Percentiles rank a stretch among this genome's conserved stretches.
Conservation (phyloP, 306 rosid genomes). For the Nissolia schottii region DNA sequence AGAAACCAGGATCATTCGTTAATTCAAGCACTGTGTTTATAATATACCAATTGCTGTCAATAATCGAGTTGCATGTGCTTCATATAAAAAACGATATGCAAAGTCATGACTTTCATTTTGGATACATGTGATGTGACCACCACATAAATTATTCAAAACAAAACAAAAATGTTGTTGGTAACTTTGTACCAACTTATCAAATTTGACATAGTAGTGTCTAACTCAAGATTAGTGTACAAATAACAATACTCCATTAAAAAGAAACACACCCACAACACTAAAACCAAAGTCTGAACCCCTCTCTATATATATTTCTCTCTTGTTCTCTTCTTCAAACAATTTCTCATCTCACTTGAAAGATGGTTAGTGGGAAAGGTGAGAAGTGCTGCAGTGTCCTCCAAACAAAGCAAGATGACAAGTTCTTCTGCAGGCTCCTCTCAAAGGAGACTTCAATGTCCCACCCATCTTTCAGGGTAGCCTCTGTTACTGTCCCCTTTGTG, state of each 20-base stretch:
- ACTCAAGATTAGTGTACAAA: too few relatives aligned
- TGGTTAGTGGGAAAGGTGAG: slow-evolving; percentile 34
- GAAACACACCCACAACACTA: too few relatives aligned
- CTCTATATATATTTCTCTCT: not conserved
- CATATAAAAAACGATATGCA: slow-evolving; percentile 11
- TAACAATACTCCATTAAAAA: too few relatives aligned
- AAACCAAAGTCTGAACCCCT: too few relatives aligned
- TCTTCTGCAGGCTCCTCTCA: slow-evolving; percentile 60
- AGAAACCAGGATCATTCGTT: not conserved
- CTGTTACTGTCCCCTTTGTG: slow-evolving; percentile 58
- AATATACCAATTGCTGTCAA: slow-evolving; percentile 9
- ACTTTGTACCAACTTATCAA: too few relatives aligned
- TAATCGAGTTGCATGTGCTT: slow-evolving; percentile 10
- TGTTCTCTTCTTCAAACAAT: too few relatives aligned
- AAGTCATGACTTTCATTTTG: slow-evolving; percentile 15
- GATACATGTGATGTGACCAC: not conserved
- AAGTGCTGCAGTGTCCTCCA: slow-evolving; percentile 30
- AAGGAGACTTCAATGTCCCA: slow-evolving; percentile 57
- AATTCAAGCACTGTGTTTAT: not conserved
- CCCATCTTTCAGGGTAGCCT: slow-evolving; percentile 58
- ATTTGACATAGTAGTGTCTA: too few relatives aligned
- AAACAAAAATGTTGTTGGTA: too few relatives aligned
- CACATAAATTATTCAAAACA: not conserved
- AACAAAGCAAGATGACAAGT: slow-evolving; percentile 54
- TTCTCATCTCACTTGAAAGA: not conserved